phyloP scores from a whole-genome alignment of 2,329 filamentous ascomycete species.

The Alternaria conjuncta region DNA sequence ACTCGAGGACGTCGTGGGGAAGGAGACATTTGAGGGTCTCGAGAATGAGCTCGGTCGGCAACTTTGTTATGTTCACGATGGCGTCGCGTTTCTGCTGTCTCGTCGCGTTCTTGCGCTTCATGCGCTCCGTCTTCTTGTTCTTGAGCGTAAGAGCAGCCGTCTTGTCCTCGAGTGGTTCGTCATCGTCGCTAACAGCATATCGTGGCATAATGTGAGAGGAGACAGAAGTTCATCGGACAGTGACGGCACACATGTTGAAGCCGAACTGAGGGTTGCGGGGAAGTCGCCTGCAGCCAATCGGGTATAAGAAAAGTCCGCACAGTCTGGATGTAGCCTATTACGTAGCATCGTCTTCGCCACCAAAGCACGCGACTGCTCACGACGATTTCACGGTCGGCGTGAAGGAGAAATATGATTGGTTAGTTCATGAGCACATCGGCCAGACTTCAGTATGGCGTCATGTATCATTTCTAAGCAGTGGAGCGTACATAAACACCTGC shows the following conservation, averaged over 20 bases:
- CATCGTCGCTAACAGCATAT: constrained; percentile 31
- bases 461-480: constrained; percentile 35
- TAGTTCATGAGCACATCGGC: constrained; percentile 15
- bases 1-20: constrained; percentile 59
- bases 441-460: constrained; percentile 26
- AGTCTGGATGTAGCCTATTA: neutral
- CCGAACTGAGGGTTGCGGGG: constrained; percentile 8
- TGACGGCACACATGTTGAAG: constrained; percentile 10
- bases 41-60: constrained; percentile 62
- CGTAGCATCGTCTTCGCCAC: constrained; percentile 7
- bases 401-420: constrained; percentile 21
- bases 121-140: constrained; percentile 62
- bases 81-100: constrained; percentile 40
- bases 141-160: constrained; percentile 57
- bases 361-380: constrained; percentile 1
- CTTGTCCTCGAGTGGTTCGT: constrained; percentile 57
- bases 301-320: constrained; percentile 5
- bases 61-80: constrained; percentile 50
- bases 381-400: neutral
- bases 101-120: constrained; percentile 49
- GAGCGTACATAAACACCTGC: constrained; percentile 11
- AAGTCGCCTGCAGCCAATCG: constrained; percentile 10
- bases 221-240: neutral
- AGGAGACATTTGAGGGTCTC: constrained; percentile 55
- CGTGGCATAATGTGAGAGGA: constrained; percentile 27